Evolutionary conservation across 805 yeast genomes (phyloP).

Genomic region (Nakazawaea ernobii): DNA sequence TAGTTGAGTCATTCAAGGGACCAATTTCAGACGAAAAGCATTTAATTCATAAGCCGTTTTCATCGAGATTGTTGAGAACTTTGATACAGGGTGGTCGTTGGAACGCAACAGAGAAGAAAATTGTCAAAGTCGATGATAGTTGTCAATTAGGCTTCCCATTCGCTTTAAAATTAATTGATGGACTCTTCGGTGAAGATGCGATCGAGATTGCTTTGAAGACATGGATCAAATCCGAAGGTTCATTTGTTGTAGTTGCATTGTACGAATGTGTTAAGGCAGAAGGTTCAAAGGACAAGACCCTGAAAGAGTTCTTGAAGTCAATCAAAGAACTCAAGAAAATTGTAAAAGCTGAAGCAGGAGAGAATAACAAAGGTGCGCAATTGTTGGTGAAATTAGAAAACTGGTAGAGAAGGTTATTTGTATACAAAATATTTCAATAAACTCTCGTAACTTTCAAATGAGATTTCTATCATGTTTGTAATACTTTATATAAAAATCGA

Average conservation of each 20-base stretch:
- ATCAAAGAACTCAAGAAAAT: constrained; percentile 46
- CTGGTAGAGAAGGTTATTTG: neutral
- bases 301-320: constrained; percentile 43
- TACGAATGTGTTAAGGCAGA: constrained; percentile 55
- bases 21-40: constrained; percentile 64
- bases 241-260: constrained; percentile 80
- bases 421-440: no score
- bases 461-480: no score
- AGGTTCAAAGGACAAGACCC: constrained; percentile 30
- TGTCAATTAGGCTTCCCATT: constrained; percentile 53
- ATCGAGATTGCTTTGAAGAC: constrained; percentile 41
- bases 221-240: constrained; percentile 72
- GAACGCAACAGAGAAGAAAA: constrained; percentile 56
- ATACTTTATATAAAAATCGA: no score
- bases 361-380: constrained; percentile 63
- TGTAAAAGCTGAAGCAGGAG: constrained; percentile 33
- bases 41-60: constrained; percentile 64
- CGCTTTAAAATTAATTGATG: constrained; percentile 44
- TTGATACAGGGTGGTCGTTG: constrained; percentile 84
- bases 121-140: constrained; percentile 34
- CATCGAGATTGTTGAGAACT: constrained; percentile 67
- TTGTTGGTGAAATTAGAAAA: constrained; percentile 33
- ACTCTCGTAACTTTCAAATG: no score
- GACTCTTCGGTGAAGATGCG: constrained; percentile 42
- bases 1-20: constrained; percentile 57